A percentile compares a stretch with the other conserved stretches of the same genome.
phyloP scores from a whole-genome alignment of 1,284 basidiomycete genomes.

The Schizophyllum amplum region DNA sequence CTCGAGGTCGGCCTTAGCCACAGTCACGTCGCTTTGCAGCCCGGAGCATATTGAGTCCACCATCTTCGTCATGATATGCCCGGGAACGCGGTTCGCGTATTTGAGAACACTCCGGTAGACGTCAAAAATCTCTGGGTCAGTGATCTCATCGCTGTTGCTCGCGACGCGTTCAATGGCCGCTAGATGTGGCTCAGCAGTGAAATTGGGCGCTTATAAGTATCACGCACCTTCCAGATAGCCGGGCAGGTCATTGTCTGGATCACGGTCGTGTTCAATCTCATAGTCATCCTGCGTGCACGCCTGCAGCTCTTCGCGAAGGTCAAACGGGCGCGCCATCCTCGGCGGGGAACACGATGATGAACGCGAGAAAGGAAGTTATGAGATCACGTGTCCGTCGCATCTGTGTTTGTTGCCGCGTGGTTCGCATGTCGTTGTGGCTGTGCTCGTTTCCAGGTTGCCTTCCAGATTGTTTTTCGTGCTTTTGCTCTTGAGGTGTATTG shows the following conservation, averaged over 20 bases:
- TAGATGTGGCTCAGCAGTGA: slow-evolving; percentile 7
- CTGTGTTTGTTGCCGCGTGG: background rate
- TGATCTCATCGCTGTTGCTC: slow-evolving; percentile 61
- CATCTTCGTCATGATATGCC: slow-evolving; percentile 63
- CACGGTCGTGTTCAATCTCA: slow-evolving; percentile 56
- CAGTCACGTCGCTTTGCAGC: slow-evolving; percentile 62
- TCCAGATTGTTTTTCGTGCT: no score
- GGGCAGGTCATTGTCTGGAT: slow-evolving; percentile 33
- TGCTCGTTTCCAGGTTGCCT: no score
- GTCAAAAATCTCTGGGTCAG: slow-evolving; percentile 63
- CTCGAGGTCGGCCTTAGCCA: slow-evolving; percentile 56
- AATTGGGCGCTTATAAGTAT: slow-evolving; percentile 4
- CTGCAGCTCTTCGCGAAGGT: slow-evolving; percentile 71
- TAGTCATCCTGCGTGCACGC: slow-evolving; percentile 55
- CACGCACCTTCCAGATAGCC: slow-evolving; percentile 42
- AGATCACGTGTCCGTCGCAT: background rate
- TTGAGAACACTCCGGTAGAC: slow-evolving; percentile 75
- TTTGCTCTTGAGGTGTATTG: no score
- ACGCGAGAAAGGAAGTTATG: background rate
- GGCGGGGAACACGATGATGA: background rate
- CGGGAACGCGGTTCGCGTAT: slow-evolving; percentile 50
- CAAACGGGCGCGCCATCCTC: slow-evolving; percentile 38
- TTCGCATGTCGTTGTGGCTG: background rate
- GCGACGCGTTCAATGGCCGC: slow-evolving; percentile 73
- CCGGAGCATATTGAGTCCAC: slow-evolving; percentile 73